Evolutionary conservation across 2,329 filamentous ascomycete genomes (phyloP), one percentile per base, ranked within the genome.

Genomic region (Botrytis squamosa): DNA sequence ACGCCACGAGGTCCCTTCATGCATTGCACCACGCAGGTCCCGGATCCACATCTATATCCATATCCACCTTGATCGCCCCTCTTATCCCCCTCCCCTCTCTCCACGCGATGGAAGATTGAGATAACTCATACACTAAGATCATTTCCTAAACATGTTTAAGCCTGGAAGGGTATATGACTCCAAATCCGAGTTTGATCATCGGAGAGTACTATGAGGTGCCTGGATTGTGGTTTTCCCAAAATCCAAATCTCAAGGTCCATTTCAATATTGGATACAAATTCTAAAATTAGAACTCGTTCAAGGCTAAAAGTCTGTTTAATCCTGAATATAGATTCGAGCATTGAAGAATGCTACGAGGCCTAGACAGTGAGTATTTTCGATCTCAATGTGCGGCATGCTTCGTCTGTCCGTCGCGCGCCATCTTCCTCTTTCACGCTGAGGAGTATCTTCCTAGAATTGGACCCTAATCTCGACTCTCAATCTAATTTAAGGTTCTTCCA

Each of bases 21-120:
- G 62, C 62, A 65, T 46, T 14, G 29, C 40, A 44, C n/a, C n/a
- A 65, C 62, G 40, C 62, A 44, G 62, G 40, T 65, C 62, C 62
- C n/a, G 62, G 40, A 65, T 65, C 40, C 63, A 64, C 62, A 40
- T 44, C n/a, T 18, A 65, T 42, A 22, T 22, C 10, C n/a, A 44
- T 29, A 33, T 36, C 40, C 40, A 10, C 40, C 42, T 6, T 18
- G n/a, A 57, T 57, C n/a, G 16, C 25, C n/a, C n/a, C 40, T 57
- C n/a, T 3, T 18, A 18, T 9, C 18, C 33, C 22, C 12, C 25
- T 60, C 18, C 22, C 38, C 5, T 10, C 59, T 25, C 16, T 40
- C 36, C 36, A 33, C 57, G 18, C 57, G 57, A 59, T 62, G 9
- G 3, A 40, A 18, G 52, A 1, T 29, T 4, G 52, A 29, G 14